Base-by-base conservation (phyloP, 495 filamentous ascomycete species). In the Xanthoparmelia taractica region DNA sequence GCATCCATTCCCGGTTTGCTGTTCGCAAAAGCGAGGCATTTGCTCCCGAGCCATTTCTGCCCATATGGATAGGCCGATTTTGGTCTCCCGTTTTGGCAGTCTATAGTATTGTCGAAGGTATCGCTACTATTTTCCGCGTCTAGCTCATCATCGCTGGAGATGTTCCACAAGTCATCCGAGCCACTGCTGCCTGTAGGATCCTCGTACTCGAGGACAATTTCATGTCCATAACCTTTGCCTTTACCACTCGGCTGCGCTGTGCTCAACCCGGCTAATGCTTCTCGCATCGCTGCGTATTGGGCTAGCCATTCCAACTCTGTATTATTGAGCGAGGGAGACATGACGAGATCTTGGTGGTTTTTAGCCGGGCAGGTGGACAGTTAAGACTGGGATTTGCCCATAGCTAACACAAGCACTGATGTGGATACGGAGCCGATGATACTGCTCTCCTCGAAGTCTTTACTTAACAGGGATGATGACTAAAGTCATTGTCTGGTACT, bases 161-260 rank as follows among this genome's bases (percentile, higher is more conserved):
- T 82, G 72, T 96, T 90, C 94, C 94, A 97, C 13, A 96, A 83
- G 75, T 95, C 89, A 64, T 92, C 87, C 12, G 84, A 80, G 23
- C 84, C 83, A 47, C 80, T 83, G 1, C 78, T 77, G 3, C 83
- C 85, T 0, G 81, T 85, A 40, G 84, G 79, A 29, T 84, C 81
- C 29, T 63, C 61, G 48, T 63, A 84, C 48, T 88, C 80, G 36
- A 88, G 71, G 27, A 80, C 76, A 43, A 88, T 67, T 55, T 87
- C 85, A 38, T 78, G 76, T 55, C 82, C 84, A 67, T 84, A 84
- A 34, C 71, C 69, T 36, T 71, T 67, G 27, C 67, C 69, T n/a
- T 74, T 65, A 57, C 71, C 77, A 60, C 73, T 76, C 59, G 72
- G 66, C 54, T 77, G 71, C 47, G 80, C 81, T 27, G 87, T 76